These are phyloP conservation scores for Backusella mclennaniae DNA, from an alignment of 192 early-diverging fungal genomes.

Conservation along the genomic window DNA sequence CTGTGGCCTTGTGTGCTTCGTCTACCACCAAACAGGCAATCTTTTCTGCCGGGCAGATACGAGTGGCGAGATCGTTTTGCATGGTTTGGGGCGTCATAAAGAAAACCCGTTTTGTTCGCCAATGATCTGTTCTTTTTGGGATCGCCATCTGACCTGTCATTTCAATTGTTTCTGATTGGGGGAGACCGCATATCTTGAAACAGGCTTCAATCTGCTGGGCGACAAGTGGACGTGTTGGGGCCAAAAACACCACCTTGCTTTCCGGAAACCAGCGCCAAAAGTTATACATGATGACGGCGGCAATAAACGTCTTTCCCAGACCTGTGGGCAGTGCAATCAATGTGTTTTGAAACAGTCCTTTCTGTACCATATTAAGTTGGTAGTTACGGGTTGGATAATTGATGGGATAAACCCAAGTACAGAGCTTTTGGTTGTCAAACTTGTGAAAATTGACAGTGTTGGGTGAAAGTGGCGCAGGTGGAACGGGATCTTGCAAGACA, in stretches of 20 bases:
- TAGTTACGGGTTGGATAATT: slow-evolving; percentile 77
- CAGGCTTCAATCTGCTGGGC: slow-evolving; percentile 91
- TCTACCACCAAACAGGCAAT: slow-evolving; percentile 81
- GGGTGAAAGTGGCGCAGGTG: slow-evolving; percentile 21
- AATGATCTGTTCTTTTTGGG: slow-evolving; percentile 47
- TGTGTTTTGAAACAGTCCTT: slow-evolving; percentile 78
- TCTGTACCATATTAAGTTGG: slow-evolving; percentile 83
- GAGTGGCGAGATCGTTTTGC: slow-evolving; percentile 76
- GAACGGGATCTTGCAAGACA: slow-evolving; percentile 1
- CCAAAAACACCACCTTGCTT: slow-evolving; percentile 84
- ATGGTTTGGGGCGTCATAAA: slow-evolving; percentile 89
- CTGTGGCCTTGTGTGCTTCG: slow-evolving; percentile 88
- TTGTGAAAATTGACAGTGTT: slow-evolving; percentile 40
- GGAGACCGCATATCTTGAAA: slow-evolving; percentile 76
- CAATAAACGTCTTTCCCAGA: slow-evolving; percentile 94
- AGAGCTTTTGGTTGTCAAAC: slow-evolving; percentile 45
- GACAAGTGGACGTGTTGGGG: slow-evolving; percentile 90
- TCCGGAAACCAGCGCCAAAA: slow-evolving; percentile 90
- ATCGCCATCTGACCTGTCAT: slow-evolving; percentile 65
- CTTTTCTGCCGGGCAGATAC: slow-evolving; percentile 62
- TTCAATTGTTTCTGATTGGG: slow-evolving; percentile 56
- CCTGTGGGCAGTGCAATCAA: slow-evolving; percentile 83
- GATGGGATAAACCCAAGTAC: slow-evolving; percentile 76
- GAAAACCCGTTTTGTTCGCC: slow-evolving; percentile 72
- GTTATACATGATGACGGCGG: slow-evolving; percentile 92